Percentiles rank a stretch among this genome's conserved stretches.
phyloP scores from a whole-genome alignment of 768 basidiomycete genomes.

The Phaeotremella skinneri region DNA sequence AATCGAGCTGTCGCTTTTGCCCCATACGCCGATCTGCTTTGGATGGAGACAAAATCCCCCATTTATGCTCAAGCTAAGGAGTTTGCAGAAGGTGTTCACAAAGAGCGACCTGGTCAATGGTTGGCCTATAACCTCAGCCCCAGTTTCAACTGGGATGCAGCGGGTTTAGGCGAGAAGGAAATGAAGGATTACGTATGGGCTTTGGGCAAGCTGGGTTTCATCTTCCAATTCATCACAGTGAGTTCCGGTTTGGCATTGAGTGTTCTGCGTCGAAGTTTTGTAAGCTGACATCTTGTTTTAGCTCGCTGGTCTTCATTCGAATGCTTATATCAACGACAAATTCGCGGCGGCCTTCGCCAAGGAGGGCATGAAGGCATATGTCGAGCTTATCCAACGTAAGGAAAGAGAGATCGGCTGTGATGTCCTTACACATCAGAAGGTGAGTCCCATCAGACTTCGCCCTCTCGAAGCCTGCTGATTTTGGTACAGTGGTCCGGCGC shows the following conservation, averaged over 20 bases:
- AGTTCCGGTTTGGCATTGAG: slow-evolving; percentile 6
- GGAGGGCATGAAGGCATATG: slow-evolving; percentile 99
- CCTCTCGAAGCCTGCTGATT: slow-evolving; percentile 15
- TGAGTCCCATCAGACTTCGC: slow-evolving; percentile 49
- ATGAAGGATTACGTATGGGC: slow-evolving; percentile 89
- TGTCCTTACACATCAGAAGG: slow-evolving; percentile 96
- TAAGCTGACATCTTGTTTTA: slow-evolving; percentile 47
- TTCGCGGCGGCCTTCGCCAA: slow-evolving; percentile 85
- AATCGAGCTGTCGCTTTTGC: slow-evolving; percentile 89
- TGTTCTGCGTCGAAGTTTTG: not conserved
- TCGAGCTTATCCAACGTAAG: slow-evolving; percentile 85
- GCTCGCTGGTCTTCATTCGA: slow-evolving; percentile 96
- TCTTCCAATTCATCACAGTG: slow-evolving; percentile 77
- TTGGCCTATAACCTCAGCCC: slow-evolving; percentile 93
- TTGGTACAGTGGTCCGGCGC: slow-evolving; percentile 81
- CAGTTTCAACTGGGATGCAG: slow-evolving; percentile 67
- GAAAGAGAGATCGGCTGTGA: slow-evolving; percentile 93
- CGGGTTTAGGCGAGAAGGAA: slow-evolving; percentile 77
- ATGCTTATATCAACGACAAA: slow-evolving; percentile 90
- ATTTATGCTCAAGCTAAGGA: slow-evolving; percentile 87
- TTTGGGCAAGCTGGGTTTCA: slow-evolving; percentile 90
- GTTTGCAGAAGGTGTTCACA: slow-evolving; percentile 81
- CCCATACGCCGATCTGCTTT: slow-evolving; percentile 66
- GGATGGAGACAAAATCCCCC: slow-evolving; percentile 76
- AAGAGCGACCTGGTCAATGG: slow-evolving; percentile 74